A percentile compares a stretch with the other conserved stretches of the same genome.
Conservation (phyloP, 345 rosid species). For the Psidium guajava region DNA sequence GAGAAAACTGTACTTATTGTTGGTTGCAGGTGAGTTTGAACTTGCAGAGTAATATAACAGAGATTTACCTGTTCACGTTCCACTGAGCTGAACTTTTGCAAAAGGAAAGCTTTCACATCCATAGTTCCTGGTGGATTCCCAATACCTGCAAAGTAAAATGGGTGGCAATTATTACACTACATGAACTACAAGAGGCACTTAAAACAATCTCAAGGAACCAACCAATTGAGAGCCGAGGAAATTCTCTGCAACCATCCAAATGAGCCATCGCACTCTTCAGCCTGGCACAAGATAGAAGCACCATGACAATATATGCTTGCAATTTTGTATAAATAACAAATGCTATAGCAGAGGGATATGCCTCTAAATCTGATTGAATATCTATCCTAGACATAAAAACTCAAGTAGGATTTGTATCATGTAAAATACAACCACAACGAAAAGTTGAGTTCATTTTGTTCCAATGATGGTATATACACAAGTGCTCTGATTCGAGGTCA, state of each 20-base stretch:
- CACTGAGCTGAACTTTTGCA: constrained; percentile 64
- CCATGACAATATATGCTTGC: neutral
- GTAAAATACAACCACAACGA: neutral
- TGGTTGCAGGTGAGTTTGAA: neutral
- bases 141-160: constrained; percentile 29
- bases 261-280: constrained; percentile 70
- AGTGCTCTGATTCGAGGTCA: neutral
- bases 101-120: constrained; percentile 91
- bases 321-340: neutral
- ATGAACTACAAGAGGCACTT: neutral
- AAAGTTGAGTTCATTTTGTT: neutral
- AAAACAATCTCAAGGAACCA: neutral
- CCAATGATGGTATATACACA: neutral
- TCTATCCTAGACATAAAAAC: too few species aligned
- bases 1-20: neutral
- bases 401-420: neutral
- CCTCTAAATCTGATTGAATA: neutral
- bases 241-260: constrained; percentile 58
- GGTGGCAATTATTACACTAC: neutral
- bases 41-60: neutral
- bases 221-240: constrained; percentile 83
- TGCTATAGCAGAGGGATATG: neutral
- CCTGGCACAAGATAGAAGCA: constrained; percentile 25
- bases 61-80: constrained; percentile 63
- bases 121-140: constrained; percentile 86